A percentile compares a stretch with the other conserved stretches of the same genome.
Conservation (phyloP, 2,329 filamentous ascomycete species). For the Aspergillus ibericus region DNA sequence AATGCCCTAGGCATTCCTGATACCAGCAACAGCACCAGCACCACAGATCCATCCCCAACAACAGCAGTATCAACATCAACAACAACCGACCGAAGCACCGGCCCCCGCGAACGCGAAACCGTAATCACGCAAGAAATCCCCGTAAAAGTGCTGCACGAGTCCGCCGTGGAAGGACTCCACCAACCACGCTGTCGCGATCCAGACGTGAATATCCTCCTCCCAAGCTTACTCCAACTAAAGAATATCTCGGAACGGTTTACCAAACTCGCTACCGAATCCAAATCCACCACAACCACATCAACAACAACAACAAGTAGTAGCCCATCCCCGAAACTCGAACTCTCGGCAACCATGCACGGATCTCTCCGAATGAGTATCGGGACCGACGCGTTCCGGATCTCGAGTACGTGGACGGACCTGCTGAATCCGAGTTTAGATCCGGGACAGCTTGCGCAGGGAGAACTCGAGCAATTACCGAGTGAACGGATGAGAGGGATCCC, state of each 20-base stretch:
- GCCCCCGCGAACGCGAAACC: slow-evolving; percentile 75
- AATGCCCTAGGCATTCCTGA: slow-evolving; percentile 58
- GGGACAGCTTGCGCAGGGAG: slow-evolving; percentile 63
- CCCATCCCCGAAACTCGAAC: slow-evolving; percentile 69
- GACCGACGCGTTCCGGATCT: slow-evolving; percentile 82
- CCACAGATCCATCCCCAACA: slow-evolving; percentile 11
- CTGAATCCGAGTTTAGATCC: slow-evolving; percentile 87
- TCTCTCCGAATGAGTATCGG: slow-evolving; percentile 74
- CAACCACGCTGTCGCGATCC: slow-evolving; percentile 88
- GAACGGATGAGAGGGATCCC: slow-evolving; percentile 68
- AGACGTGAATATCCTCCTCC: slow-evolving; percentile 90
- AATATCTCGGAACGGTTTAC: slow-evolving; percentile 95
- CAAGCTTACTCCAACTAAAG: slow-evolving; percentile 83
- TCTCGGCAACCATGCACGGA: slow-evolving; percentile 94
- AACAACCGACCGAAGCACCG: slow-evolving; percentile 36
- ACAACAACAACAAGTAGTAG: slow-evolving; percentile 17
- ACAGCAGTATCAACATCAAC: slow-evolving; percentile 39
- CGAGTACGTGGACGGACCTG: slow-evolving; percentile 80
- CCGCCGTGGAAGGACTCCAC: slow-evolving; percentile 86
- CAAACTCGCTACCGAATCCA: slow-evolving; percentile 56
- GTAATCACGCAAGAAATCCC: slow-evolving; percentile 94
- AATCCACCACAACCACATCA: slow-evolving; percentile 33
- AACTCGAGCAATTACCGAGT: slow-evolving; percentile 75
- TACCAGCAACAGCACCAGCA: background rate
- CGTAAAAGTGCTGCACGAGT: slow-evolving; percentile 81